These are phyloP conservation scores for Trypethelium eluteriae DNA, from an alignment of 495 filamentous ascomycete genomes.

Conservation along the genomic window DNA sequence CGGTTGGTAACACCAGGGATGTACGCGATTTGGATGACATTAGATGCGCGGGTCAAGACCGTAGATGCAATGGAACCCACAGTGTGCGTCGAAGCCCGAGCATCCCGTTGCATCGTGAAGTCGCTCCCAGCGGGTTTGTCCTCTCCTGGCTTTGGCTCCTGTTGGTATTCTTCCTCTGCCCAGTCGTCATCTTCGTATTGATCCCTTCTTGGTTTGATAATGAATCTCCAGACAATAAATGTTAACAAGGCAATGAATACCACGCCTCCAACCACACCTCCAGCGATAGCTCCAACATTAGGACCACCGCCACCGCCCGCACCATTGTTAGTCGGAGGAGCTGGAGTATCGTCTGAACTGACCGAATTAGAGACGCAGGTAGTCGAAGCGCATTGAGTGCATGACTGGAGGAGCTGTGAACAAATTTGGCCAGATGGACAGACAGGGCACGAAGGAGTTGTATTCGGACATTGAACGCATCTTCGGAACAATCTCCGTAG, in stretches of 20 bases:
- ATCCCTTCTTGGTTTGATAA: slow-evolving; percentile 69
- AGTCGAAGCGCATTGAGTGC: slow-evolving; percentile 51
- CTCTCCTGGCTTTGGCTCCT: slow-evolving; percentile 37
- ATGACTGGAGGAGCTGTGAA: slow-evolving; percentile 48
- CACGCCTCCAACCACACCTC: slow-evolving; percentile 74
- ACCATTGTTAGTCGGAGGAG: slow-evolving; percentile 30
- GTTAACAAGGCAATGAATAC: slow-evolving; percentile 59
- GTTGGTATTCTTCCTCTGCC: slow-evolving; percentile 39
- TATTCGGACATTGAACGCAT: slow-evolving; percentile 33
- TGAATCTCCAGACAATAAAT: slow-evolving; percentile 78
- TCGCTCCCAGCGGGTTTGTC: slow-evolving; percentile 42
- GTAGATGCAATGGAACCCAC: slow-evolving; percentile 89
- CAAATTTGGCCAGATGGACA: slow-evolving; percentile 40
- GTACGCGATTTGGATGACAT: slow-evolving; percentile 98
- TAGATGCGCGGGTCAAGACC: slow-evolving; percentile 89
- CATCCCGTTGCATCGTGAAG: slow-evolving; percentile 53
- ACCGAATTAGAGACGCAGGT: slow-evolving; percentile 43
- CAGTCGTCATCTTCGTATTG: slow-evolving; percentile 50
- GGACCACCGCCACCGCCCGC: slow-evolving; percentile 39
- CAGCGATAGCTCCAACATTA: slow-evolving; percentile 73
- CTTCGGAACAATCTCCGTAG: slow-evolving; percentile 34
- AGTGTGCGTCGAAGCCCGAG: slow-evolving; percentile 75
- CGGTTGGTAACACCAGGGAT: slow-evolving; percentile 96
- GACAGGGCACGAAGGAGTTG: slow-evolving; percentile 29
- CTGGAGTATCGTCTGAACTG: slow-evolving; percentile 27